Evolutionary conservation across 2,329 filamentous ascomycete genomes (phyloP), one percentile per base, ranked within the genome.

Genomic region (Beauveria medogensis): DNA sequence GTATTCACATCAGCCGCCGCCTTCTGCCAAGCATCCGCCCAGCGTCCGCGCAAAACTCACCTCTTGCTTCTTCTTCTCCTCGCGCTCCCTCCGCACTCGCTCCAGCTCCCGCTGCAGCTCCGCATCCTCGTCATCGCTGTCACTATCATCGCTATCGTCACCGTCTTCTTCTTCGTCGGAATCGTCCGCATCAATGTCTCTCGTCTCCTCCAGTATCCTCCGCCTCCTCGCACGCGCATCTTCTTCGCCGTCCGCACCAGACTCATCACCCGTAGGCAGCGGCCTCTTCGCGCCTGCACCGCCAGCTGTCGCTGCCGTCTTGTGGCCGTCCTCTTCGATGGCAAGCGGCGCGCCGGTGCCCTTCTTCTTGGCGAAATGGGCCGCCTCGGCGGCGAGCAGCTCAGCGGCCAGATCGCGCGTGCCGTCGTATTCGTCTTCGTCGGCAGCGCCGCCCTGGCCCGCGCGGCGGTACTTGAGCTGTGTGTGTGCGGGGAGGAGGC

Each of bases 101-200:
- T 96, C 93, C 51, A 99, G 77, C 73, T 99, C 94, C 48, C 93
- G 84, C 82, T 96, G 90, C 65, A 99, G 78, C 72, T 95, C 91
- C 0, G 91, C 92, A 5, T 91, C 74, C 40, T 70, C 71, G 41
- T 75, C 73, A 24, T 86, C 86, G 53, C 70, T 76, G 30, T 78
- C 76, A 20, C 75, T 75, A n/a, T 77, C 74, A 3, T 78, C 77
- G 20, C 74, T 75, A n/a, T 77, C 73, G 24, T 72, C 74, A 44
- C 77, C 85, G 12, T 88, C 86, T 78, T 58, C 87, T 62, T 80
- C 85, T 50, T 82, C 80, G 50, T 83, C 80, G 57, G 80, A 82
- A 50, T 82, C 83, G 28, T 84, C 81, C 58, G 91, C 92, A 72
- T 97, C 94, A 64, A 96, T 88, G 65, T 94, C 92, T 63, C 90